phyloP scores from a whole-genome alignment of 805 yeast species.

The Spathaspora gorwiae region DNA sequence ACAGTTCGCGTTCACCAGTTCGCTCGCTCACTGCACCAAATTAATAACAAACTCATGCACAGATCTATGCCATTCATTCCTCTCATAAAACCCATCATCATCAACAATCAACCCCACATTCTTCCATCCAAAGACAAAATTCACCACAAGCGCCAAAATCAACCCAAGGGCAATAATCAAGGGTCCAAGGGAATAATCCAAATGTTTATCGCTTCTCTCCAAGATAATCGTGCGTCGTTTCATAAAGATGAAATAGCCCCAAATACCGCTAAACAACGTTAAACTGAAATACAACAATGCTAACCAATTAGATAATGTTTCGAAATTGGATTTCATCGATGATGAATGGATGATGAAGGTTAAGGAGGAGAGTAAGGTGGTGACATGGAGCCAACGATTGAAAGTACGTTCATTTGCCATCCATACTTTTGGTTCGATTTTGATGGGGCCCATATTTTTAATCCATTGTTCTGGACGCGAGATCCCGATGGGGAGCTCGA shows the following conservation, averaged over 20 bases:
- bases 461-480: conserved; percentile 71
- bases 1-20: no score
- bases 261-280: conserved; percentile 76
- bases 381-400: conserved; percentile 90
- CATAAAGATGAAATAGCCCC: conserved; percentile 83
- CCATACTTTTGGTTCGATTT: conserved; percentile 98
- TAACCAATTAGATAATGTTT: conserved; percentile 57
- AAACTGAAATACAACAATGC: conserved; percentile 79
- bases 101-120: conserved; percentile 16
- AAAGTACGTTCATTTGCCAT: conserved; percentile 97
- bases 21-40: no score
- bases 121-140: conserved; percentile 62
- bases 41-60: conserved; percentile 32
- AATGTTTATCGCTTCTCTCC: conserved; percentile 78
- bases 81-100: conserved; percentile 23
- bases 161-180: conserved; percentile 69
- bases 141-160: conserved; percentile 59
- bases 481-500: conserved; percentile 85
- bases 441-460: conserved; percentile 86
- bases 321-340: conserved; percentile 60
- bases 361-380: conserved; percentile 75
- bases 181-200: conserved; percentile 91
- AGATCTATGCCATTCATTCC: conserved; percentile 29
- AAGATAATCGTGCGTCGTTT: conserved; percentile 67
- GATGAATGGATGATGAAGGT: conserved; percentile 83